Evolutionary conservation across 2,329 filamentous ascomycete genomes (phyloP), one percentile per base, ranked within the genome.

Genomic region (Paraconiothyrium brasiliense): DNA sequence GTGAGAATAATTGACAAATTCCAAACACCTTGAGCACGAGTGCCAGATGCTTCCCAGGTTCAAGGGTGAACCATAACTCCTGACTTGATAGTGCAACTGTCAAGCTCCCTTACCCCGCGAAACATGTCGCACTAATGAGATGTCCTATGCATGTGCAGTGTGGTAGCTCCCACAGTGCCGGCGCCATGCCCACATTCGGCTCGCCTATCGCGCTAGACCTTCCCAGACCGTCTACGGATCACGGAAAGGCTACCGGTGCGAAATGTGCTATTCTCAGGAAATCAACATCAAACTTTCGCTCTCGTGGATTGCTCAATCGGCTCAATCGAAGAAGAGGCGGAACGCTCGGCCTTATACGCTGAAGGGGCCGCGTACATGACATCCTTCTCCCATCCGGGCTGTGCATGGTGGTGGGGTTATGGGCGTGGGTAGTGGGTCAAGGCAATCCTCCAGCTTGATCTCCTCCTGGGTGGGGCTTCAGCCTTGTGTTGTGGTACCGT

Each of bases 121-220:
- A 47, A 46, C 32, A 35, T 39, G 54, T 16, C n/a, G 54, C 34
- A 47, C 54, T 56, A 56, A 14, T 34, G 30, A 10, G 20, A 20
- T 20, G 20, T 20, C 20, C 20, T 20, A 20, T 20, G 20, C 20
- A 20, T 20, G 20, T 20, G 20, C 20, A 20, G 20, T 20, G 35
- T n/a, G 22, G 27, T n/a, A 37, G 20, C 24, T 56, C 54, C 54
- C 37, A 39, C 22, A 27, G 27, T 35, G 30, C 35, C 35, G 35
- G 35, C 24, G 35, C 43, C 41, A 27, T 37, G 43, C 41, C 54
- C 54, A 30, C 43, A 48, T 37, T 39, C 43, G 39, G 39, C 41
- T 51, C 30, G 48, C 46, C 30, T 22, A 32, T 41, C 14, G n/a
- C 58, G 56, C 54, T 67, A 67, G 55, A 51, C 55, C 62, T 56